Evolutionary conservation across 1,284 basidiomycete species (phyloP), one percentile per base, ranked within the genome.

Genomic region (Veloboletus limbatus): DNA sequence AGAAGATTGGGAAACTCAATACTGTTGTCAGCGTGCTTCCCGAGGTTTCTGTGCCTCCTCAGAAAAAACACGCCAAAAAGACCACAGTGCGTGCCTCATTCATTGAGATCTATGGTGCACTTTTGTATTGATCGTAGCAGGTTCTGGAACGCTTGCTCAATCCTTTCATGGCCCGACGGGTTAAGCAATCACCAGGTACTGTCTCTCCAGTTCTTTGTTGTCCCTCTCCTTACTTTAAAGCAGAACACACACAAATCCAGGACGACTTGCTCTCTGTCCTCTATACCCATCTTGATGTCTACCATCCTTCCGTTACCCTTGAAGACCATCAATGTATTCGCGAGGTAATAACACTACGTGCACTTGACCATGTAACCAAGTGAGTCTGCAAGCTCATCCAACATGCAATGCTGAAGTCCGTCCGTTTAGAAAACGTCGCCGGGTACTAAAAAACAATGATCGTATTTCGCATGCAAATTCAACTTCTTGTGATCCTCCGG

Each of bases 361-460:
- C 79, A 2, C 63, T 96, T 42, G 91, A 94, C 58, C 93, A 97
- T 68, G 77, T 94, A 40, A 80, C 82, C 43, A 95, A 88, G 93
- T 92, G 60, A 51, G 78, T 51, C 45, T 24, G 25, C 8, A 11
- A 31, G 20, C 20, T 28, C 9, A 11, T 20, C 21, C 16, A 14
- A 8, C 9, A 43, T 41, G 8, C 13, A 34, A 54, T 32, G 32
- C 52, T 47, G 51, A 59, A 45, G 42, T 55, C 28, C 43, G 42
- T 55, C 28, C 43, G 27, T 30, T 8, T 55, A 97, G 94, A 75
- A 97, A 95, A 54, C 87, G 96, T n/a, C 81, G 88, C 11, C 78
- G 82, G 8, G 79, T 99, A n/a, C 75, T 97, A 14, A 95, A 95
- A 64, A 97, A 96, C 67, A 98, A 97, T 61, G 93, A 97, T 56